Percentiles rank a stretch among this genome's conserved stretches.
Conservation (phyloP, 768 basidiomycete genomes). For the Trametes cingulata region DNA sequence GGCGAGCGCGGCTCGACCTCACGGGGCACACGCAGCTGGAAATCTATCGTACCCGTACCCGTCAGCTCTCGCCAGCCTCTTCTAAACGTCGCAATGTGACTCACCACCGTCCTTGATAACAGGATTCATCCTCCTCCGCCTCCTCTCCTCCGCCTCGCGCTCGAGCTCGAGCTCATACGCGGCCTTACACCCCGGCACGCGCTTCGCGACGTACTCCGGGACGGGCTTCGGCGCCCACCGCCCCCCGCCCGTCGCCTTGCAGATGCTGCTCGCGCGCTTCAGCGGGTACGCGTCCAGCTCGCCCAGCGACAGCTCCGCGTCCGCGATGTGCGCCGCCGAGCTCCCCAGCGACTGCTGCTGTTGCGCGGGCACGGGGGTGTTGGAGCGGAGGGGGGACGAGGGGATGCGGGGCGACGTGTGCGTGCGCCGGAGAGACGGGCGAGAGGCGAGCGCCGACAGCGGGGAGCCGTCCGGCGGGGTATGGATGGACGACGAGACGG, state of each 20-base stretch:
- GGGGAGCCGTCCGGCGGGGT: conserved; percentile 33
- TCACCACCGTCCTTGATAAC: conserved; percentile 60
- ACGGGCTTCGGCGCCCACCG: conserved; percentile 73
- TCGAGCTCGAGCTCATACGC: conserved; percentile 72
- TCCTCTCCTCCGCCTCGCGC: conserved; percentile 57
- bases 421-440: conserved; percentile 28
- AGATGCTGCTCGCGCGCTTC: conserved; percentile 61
- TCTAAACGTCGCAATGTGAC: no score
- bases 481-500: conserved; percentile 33
- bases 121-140: conserved; percentile 55
- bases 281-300: conserved; percentile 78
- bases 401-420: conserved; percentile 37
- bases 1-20: conserved; percentile 46
- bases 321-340: conserved; percentile 8
- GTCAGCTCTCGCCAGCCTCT: no score
- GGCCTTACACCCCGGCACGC: conserved; percentile 68
- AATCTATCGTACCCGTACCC: conserved; percentile 40
- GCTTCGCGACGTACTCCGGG: conserved; percentile 43
- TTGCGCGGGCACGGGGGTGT: conserved; percentile 24
- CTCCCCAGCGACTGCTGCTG: conserved; percentile 19
- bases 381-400: conserved; percentile 30
- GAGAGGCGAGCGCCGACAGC: conserved; percentile 7
- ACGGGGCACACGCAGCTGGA: conserved; percentile 63
- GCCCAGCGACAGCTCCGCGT: conserved; percentile 37
- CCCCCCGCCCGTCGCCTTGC: conserved; percentile 79